A percentile compares a stretch with the other conserved stretches of the same genome.
These are phyloP conservation scores for Cucumis sativus DNA, from an alignment of 306 rosid species.

Conservation along the genomic window DNA sequence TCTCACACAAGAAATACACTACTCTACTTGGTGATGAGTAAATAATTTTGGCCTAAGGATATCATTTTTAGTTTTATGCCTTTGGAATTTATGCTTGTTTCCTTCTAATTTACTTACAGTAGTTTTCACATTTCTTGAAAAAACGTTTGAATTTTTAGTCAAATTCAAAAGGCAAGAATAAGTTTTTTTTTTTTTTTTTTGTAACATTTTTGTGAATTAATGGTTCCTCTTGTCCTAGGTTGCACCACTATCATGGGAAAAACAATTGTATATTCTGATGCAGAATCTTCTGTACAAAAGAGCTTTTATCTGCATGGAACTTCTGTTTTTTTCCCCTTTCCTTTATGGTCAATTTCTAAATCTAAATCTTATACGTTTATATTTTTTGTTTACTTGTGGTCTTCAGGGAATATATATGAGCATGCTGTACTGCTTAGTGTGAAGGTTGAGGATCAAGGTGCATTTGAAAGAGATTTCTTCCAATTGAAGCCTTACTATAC, in stretches of 20 bases:
- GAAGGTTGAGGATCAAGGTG: conserved; percentile 84
- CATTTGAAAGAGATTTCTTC: conserved; percentile 91
- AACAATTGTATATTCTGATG: neutral
- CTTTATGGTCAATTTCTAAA: neutral
- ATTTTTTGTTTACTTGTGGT: conserved; percentile 8
- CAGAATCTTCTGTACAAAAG: neutral
- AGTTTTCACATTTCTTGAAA: too few species aligned
- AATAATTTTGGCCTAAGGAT: neutral
- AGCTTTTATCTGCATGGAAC: neutral
- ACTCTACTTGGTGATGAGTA: neutral
- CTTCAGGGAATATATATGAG: conserved; percentile 91
- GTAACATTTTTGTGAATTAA: too few species aligned
- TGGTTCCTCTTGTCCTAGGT: too few species aligned
- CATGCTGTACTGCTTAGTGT: conserved; percentile 90
- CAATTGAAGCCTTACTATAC: conserved; percentile 91
- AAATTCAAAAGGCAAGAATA: too few species aligned
- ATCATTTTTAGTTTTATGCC: too few species aligned
- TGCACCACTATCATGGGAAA: too few species aligned
- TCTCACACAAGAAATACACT: neutral
- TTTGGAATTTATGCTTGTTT: too few species aligned
- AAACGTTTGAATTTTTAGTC: too few species aligned
- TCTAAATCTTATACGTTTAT: neutral
- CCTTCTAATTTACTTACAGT: too few species aligned
- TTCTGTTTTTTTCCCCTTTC: neutral
- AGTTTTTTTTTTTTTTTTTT: too few species aligned